phyloP scores from a whole-genome alignment of 2,329 filamentous ascomycete genomes.

The Ceratocystiopsis minuta region DNA sequence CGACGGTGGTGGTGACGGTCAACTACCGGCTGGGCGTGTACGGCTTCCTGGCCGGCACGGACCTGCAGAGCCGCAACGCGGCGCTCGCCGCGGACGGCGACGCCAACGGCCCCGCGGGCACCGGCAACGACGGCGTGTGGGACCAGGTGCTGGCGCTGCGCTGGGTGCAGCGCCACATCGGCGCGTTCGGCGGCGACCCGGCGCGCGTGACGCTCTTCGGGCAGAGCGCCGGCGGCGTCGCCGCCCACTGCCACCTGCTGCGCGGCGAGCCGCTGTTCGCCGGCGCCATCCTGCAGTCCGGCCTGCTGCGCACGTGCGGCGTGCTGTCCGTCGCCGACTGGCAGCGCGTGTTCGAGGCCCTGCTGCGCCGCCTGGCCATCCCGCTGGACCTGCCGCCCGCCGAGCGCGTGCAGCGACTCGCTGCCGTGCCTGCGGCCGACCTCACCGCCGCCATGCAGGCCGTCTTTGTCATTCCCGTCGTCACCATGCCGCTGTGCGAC shows the following conservation, averaged over 20 bases:
- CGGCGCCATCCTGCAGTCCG: conserved; percentile 7
- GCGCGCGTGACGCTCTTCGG: conserved; percentile 3
- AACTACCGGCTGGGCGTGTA: conserved; percentile 20
- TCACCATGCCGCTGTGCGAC: conserved; percentile 6
- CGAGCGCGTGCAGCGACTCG: not conserved
- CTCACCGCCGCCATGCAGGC: conserved; percentile 3
- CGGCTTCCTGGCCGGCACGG: conserved; percentile 24
- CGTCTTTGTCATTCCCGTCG: conserved; percentile 4
- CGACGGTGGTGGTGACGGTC: conserved; percentile 13
- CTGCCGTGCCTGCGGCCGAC: not conserved
- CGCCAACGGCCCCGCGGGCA: not conserved
- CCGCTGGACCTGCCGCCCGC: not conserved
- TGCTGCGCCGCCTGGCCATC: conserved; percentile 2
- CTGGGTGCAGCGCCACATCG: conserved; percentile 6
- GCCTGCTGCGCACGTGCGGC: conserved; percentile 4
- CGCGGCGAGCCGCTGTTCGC: conserved; percentile 6
- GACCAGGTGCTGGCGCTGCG: conserved; percentile 5
- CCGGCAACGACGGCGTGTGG: conserved; percentile 5
- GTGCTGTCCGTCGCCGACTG: conserved; percentile 3
- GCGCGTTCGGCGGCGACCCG: conserved; percentile 5
- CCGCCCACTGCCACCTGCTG: conserved; percentile 3
- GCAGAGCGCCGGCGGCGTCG: conserved; percentile 5
- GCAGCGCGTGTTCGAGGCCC: conserved; percentile 5
- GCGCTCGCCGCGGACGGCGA: not conserved
- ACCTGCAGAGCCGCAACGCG: too few relatives aligned